A percentile compares a stretch with the other conserved stretches of the same genome.
Conservation (phyloP, 1,139 yeast species). For the Protomyces inouyei region DNA sequence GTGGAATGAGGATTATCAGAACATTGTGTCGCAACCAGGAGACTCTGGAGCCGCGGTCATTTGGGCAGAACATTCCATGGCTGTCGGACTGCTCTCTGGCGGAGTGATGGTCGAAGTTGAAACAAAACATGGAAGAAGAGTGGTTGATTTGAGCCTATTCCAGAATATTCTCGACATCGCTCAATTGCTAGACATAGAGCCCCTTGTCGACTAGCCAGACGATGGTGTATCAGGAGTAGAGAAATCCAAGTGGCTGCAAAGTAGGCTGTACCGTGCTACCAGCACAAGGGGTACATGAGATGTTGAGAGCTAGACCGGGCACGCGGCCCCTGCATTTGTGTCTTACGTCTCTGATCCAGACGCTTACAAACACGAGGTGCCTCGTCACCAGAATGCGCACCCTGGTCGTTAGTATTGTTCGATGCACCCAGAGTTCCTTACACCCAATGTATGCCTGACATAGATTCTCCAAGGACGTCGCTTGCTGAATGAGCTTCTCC, state of each 20-base stretch:
- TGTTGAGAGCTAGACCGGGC: too few species aligned
- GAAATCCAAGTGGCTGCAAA: too few species aligned
- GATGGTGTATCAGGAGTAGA: neutral
- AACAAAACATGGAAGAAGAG: neutral
- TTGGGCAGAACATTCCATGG: neutral
- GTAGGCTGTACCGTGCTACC: too few species aligned
- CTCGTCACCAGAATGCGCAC: neutral
- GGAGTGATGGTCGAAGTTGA: neutral
- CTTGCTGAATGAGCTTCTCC: constrained; percentile 88
- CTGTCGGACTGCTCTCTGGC: neutral
- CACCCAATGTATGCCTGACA: constrained; percentile 98
- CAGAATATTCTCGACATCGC: neutral
- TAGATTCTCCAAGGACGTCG: constrained; percentile 89
- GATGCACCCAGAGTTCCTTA: constrained; percentile 77
- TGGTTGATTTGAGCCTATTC: neutral
- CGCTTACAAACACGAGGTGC: too few species aligned
- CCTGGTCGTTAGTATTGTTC: neutral
- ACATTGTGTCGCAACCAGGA: neutral
- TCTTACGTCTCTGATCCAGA: too few species aligned
- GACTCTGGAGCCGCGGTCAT: neutral
- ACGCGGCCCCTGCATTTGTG: too few species aligned
- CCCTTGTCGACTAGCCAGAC: neutral
- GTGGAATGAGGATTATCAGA: neutral
- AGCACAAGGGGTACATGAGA: too few species aligned
- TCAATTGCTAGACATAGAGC: neutral